Evolutionary conservation across 345 rosid genomes (phyloP).

Genomic region (Aquilaria yunnanensis): DNA sequence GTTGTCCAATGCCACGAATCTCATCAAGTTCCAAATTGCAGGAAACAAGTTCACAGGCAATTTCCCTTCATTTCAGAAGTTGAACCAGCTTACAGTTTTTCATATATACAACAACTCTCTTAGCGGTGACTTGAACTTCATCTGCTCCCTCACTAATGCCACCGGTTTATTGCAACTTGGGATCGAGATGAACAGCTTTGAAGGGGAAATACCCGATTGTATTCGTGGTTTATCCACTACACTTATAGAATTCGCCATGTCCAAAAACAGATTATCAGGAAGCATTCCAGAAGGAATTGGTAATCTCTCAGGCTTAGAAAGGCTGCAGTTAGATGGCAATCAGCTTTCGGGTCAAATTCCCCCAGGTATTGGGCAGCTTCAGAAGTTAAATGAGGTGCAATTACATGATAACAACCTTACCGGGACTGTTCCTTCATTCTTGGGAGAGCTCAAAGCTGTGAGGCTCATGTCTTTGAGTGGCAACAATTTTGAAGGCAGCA

Average conservation of each 20-base stretch:
- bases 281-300: not conserved
- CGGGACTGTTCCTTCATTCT: slow-evolving; percentile 3
- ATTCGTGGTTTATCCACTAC: not conserved
- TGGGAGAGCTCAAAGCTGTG: slow-evolving; percentile 10
- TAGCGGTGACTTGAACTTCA: slow-evolving; percentile 9
- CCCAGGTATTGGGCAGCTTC: slow-evolving; percentile 2
- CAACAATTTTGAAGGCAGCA: slow-evolving; percentile 9
- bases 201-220: not conserved
- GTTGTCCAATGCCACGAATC: slow-evolving; percentile 8
- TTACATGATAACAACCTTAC: not conserved
- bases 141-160: not conserved
- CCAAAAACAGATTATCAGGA: not conserved
- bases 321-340: not conserved
- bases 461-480: too few species aligned
- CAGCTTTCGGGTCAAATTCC: slow-evolving; percentile 10
- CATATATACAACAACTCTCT: not conserved
- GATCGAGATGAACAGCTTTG: not conserved
- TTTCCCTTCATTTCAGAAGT: not conserved
- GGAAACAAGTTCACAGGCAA: not conserved
- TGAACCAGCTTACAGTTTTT: not conserved
- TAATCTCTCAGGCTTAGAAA: slow-evolving; percentile 3
- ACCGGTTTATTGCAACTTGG: not conserved
- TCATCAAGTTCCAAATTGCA: not conserved
- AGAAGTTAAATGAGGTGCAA: not conserved
- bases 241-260: not conserved